Evolutionary conservation across 73 alveolate genomes (phyloP).

Genomic region (Paramecium biaurelia): DNA sequence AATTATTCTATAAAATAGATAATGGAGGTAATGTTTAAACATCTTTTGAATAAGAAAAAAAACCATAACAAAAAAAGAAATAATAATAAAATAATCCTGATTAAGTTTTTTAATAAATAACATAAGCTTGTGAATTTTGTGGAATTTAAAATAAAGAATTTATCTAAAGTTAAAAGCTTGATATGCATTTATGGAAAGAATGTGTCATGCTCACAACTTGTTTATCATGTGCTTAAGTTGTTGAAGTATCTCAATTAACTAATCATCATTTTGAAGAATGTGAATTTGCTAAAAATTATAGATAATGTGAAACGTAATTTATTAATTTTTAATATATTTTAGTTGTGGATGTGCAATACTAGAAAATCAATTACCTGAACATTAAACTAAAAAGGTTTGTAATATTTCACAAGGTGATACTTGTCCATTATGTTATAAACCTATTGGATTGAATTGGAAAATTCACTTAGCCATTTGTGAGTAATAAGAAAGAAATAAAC

Average conservation of each 20-base stretch:
- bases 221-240: slow-evolving; percentile 86
- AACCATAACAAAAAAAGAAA: slow-evolving; percentile 63
- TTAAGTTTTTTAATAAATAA: slow-evolving; percentile 56
- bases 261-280: slow-evolving; percentile 91
- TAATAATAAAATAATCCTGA: slow-evolving; percentile 63
- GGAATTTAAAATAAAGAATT: slow-evolving; percentile 79
- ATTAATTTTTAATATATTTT: not conserved
- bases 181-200: slow-evolving; percentile 90
- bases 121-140: slow-evolving; percentile 84
- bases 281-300: slow-evolving; percentile 75
- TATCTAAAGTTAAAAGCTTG: slow-evolving; percentile 75
- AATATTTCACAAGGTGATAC: not conserved
- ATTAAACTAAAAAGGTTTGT: not conserved
- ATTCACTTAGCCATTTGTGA: slow-evolving; percentile 46
- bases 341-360: slow-evolving; percentile 30
- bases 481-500: not conserved
- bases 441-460: slow-evolving; percentile 19
- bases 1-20: slow-evolving; percentile 53
- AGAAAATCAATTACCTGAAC: not conserved
- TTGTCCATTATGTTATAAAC: slow-evolving; percentile 42
- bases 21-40: slow-evolving; percentile 41
- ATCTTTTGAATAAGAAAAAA: slow-evolving; percentile 39
- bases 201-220: slow-evolving; percentile 89
- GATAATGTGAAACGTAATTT: slow-evolving; percentile 72
- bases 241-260: slow-evolving; percentile 81